Base-by-base conservation (phyloP, 257 asterid genomes). In the Knoxia roxburghii region DNA sequence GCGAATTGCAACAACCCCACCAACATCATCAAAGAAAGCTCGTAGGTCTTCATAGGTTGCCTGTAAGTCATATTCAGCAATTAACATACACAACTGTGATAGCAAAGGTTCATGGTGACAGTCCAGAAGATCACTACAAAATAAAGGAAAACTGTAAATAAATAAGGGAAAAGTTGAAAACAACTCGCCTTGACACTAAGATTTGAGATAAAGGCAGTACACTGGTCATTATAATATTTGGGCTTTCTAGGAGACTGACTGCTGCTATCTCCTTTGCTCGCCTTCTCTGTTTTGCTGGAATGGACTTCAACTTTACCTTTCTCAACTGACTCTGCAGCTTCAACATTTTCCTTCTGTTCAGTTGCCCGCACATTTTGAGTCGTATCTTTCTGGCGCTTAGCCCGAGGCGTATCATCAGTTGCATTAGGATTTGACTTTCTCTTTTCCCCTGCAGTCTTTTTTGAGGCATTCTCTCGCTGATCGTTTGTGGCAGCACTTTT, bases 121-220 rank as follows among this genome's bases (percentile, higher is more conserved):
- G 30, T 64, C 29, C 20, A 64, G 29, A 14, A 48, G 6, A 46
- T 45, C 26, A 43, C 14, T 24, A 17, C 24, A 63, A 43, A 15
- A 27, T 20, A 9, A 30, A 53, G 37, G 48, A 48, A 57, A 68
- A 56, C 18, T 43, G 45, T 58, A 58, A 64, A 64, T 8, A 13
- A 43, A 61, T 26, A 27, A 27, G 12, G 10, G 14, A 26, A 53
- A 17, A 72, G 52, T 33, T 73, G 63, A 6, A 61, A 68, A 70
- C 7, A 49, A 76, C 90, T 69, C 75, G 75, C 99, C 92, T 88
- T 75, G 64, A 81, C 70, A 75, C 64, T 74, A 73, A 94, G 81
- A 77, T 94, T 94, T 63, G 96, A 88, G 61, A 90, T 55, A 74
- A 94, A 94, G 70, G 81, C 99, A 63, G 99, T 94, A 82, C 96